These are phyloP conservation scores for Astrocystis sublimbata DNA, from an alignment of 495 filamentous ascomycete species.

Conservation along the genomic window DNA sequence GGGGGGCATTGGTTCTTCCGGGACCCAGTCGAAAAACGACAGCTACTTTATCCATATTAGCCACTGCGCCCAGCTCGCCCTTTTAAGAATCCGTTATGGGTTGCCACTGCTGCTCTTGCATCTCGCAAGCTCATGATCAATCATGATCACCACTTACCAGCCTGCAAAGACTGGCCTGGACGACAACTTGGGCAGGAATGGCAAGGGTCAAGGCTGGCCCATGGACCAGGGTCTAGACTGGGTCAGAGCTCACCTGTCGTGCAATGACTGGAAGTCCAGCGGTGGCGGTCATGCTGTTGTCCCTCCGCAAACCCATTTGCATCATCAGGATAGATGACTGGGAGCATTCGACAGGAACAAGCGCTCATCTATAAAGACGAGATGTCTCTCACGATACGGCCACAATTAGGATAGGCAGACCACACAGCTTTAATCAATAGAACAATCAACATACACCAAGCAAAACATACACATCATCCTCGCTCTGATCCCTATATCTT, in stretches of 20 bases:
- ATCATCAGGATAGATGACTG: neutral
- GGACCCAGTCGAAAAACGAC: neutral
- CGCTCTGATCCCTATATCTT: neutral
- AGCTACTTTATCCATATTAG: conserved; percentile 20
- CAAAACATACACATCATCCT: neutral
- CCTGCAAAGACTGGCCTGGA: conserved; percentile 6
- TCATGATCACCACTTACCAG: neutral
- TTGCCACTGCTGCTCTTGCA: neutral
- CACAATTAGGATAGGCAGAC: neutral
- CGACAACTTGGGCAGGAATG: neutral
- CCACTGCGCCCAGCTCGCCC: conserved; percentile 7
- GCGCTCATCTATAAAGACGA: conserved; percentile 8
- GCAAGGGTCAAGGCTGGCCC: neutral
- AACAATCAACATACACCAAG: too few species aligned
- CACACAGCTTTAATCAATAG: neutral
- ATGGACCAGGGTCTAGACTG: conserved; percentile 8
- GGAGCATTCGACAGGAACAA: conserved; percentile 4
- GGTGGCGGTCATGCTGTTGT: neutral
- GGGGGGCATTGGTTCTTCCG: conserved; percentile 8
- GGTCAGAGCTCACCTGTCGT: neutral
- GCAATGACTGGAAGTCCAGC: neutral
- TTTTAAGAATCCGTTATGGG: neutral
- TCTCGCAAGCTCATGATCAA: neutral
- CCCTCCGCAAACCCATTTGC: conserved; percentile 8
- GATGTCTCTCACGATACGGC: neutral